Conservation (phyloP, 345 rosid species). For the Eucalyptus melliodora region DNA sequence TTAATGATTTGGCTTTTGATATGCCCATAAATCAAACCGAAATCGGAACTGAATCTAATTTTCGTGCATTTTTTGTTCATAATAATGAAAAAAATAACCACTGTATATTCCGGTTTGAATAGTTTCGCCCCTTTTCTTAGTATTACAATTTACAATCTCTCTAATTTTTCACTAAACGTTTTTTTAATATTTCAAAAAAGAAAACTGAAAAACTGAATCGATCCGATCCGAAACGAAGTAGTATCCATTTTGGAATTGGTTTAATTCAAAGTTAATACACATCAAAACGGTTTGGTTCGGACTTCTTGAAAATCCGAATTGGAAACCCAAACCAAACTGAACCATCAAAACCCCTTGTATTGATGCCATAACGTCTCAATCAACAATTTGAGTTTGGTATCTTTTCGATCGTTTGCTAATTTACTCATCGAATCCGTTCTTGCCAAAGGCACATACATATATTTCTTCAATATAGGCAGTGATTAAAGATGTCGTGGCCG, state of each 20-base stretch:
- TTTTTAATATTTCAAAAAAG: no score
- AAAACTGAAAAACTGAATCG: no score
- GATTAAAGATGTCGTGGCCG: neutral
- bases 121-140: no score
- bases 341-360: rapidly evolving
- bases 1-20: neutral
- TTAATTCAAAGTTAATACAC: no score
- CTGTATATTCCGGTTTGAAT: neutral
- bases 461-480: no score
- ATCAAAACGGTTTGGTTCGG: neutral
- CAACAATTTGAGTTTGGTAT: neutral
- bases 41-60: rapidly evolving
- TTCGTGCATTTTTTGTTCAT: no score
- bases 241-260: neutral
- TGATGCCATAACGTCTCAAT: neutral
- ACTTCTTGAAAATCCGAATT: no score
- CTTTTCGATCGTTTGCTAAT: no score
- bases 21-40: neutral
- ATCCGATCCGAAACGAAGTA: neutral
- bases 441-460: neutral
- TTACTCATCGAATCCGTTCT: no score
- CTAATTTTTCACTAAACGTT: neutral
- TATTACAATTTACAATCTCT: no score
- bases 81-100: no score
- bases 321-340: neutral